Base-by-base conservation (phyloP, 148 eudicot species). In the Persicaria tinctoria region DNA sequence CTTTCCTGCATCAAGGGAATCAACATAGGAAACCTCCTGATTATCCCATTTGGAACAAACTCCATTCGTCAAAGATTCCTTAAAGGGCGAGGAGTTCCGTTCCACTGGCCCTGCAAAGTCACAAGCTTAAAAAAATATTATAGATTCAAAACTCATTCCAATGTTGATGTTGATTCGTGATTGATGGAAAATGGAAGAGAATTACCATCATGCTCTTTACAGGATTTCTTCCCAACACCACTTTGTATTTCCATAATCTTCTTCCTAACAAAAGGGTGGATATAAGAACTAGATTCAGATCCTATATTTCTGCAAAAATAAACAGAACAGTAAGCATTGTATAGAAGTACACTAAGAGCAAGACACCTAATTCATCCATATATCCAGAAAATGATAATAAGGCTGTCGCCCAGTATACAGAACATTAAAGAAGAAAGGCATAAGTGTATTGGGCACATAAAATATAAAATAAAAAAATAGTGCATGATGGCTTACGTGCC, bases 221-320 rank as follows among this genome's bases (percentile, higher is more conserved):
- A 68, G 72, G 68, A 66, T 44, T 51, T 77, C 49, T 49, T 71
- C 41, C 72, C 46, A 66, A 84, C 76, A 55, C 73, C 76, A 76
- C 78, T 80, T 77, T 76, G 86, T 76, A 80, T 79, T 78, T 86
- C 87, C 73, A 75, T 77, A 72, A 89, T 70, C 76, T 80, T 83
- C 72, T 83, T 81, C 75, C 74, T 80, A 68, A 87, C 77, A 73
- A 81, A 82, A 14, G 96, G 94, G 76, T 90, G 93, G 75, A 92
- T 78, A 63, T 80, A 87, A 73, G 88, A 84, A 73, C 78, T 57
- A 51, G 83, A 72, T 62, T 75, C 78, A 32, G 74, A 66, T 68
- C 83, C 84, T 12, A 78, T 54, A 74, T 77, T 83, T 76, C 98
- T 94, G 88, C 79, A 84, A 47, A 17, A 71, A 10, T 46, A 5